Conservation (phyloP, 2,329 filamentous ascomycete species). For the Graphiopsis chlorocephala region DNA sequence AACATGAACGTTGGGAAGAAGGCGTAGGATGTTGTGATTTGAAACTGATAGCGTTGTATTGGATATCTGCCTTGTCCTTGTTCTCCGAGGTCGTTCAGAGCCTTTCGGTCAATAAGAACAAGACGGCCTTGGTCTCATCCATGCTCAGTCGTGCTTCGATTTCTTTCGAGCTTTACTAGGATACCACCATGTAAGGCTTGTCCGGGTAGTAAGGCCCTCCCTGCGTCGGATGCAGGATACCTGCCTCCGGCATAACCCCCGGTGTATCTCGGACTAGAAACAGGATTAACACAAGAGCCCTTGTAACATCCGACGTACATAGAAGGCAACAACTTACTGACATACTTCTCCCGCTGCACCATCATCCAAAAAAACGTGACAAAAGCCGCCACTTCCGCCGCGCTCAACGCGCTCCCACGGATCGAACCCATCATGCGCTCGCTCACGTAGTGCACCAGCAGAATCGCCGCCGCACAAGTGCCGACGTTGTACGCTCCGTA, state of each 20-base stretch:
- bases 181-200: not conserved
- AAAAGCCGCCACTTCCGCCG: not conserved
- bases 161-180: not conserved
- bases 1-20: constrained; percentile 25
- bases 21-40: not conserved
- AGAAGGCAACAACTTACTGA: not conserved
- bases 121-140: not conserved
- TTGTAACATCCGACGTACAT: not conserved
- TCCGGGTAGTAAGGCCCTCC: constrained; percentile 3
- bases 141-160: not conserved
- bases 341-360: constrained; percentile 10
- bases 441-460: constrained; percentile 4
- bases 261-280: not conserved
- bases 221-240: not conserved
- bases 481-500: constrained; percentile 4
- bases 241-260: not conserved
- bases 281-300: not conserved
- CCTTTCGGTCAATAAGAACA: not conserved
- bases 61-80: not conserved
- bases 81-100: not conserved
- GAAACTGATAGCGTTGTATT: not conserved
- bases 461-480: not conserved
- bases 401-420: not conserved
- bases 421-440: constrained; percentile 1
- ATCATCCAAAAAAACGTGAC: constrained; percentile 10